Evolutionary conservation across 2,329 filamentous ascomycete species (phyloP).

Genomic region (Epichloe gansuensis): DNA sequence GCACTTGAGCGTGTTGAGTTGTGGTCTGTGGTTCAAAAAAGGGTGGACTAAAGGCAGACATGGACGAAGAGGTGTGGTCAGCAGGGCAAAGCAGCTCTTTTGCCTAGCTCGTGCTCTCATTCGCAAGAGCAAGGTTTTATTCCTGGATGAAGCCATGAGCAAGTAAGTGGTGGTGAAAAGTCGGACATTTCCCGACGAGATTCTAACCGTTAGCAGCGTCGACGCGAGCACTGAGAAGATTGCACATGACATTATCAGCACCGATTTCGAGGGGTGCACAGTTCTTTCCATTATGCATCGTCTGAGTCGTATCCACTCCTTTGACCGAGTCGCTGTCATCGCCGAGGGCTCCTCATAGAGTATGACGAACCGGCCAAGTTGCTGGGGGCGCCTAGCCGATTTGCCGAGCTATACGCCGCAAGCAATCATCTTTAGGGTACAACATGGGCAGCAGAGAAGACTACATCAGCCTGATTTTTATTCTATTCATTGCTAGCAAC

Average conservation of each 20-base stretch:
- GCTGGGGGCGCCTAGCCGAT: not conserved
- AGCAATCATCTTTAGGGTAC: too few relatives aligned
- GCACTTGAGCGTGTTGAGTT: constrained; percentile 8
- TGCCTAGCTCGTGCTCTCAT: constrained; percentile 17
- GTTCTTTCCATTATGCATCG: not conserved
- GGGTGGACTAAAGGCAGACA: constrained; percentile 9
- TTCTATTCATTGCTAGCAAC: too few relatives aligned
- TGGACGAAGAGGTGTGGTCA: constrained; percentile 6
- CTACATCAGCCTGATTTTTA: too few relatives aligned
- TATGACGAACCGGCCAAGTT: not conserved
- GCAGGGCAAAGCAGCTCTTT: constrained; percentile 10
- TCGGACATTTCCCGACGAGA: not conserved
- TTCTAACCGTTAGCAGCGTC: not conserved
- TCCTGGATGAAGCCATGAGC: constrained; percentile 4
- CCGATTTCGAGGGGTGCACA: not conserved
- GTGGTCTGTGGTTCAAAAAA: constrained; percentile 5
- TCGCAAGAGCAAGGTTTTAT: not conserved
- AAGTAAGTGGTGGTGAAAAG: not conserved
- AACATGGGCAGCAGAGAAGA: too few relatives aligned
- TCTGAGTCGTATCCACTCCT: not conserved
- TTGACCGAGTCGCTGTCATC: not conserved
- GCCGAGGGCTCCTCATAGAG: not conserved
- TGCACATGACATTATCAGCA: too few relatives aligned
- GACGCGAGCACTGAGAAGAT: not conserved
- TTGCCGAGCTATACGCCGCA: not conserved